A percentile compares a stretch with the other conserved stretches of the same genome.
phyloP scores from a whole-genome alignment of 2,329 filamentous ascomycete species.

The Basipetospora chlamydospora region DNA sequence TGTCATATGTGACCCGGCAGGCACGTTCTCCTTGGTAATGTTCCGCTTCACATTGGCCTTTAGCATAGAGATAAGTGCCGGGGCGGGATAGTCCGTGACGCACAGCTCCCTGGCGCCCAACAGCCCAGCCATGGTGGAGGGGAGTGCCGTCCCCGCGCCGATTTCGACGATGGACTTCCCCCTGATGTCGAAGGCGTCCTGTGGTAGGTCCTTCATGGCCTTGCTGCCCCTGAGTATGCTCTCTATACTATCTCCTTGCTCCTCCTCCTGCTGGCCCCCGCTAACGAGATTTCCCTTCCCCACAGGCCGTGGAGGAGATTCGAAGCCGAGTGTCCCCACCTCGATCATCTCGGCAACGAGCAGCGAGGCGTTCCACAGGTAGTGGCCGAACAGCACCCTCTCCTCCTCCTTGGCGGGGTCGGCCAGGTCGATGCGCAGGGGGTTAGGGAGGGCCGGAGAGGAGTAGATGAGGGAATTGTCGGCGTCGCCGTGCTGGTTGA shows the following conservation, averaged over 20 bases:
- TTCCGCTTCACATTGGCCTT: conserved; percentile 41
- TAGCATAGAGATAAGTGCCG: conserved; percentile 44
- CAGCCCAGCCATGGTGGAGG: conserved; percentile 33
- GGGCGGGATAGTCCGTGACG: conserved; percentile 55
- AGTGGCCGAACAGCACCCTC: conserved; percentile 52
- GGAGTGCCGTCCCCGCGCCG: conserved; percentile 48
- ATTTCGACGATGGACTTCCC: conserved; percentile 46
- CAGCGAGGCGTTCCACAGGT: conserved; percentile 55
- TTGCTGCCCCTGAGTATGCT: conserved; percentile 6
- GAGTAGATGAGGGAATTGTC: conserved; percentile 44
- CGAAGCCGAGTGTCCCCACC: conserved; percentile 23
- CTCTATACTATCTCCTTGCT: background rate
- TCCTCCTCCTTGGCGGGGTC: conserved; percentile 37
- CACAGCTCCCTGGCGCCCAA: conserved; percentile 35
- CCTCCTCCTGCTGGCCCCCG: background rate
- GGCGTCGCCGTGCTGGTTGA: conserved; percentile 50
- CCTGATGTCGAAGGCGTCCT: conserved; percentile 28
- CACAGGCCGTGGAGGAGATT: no score
- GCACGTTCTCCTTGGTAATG: conserved; percentile 19
- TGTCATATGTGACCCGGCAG: conserved; percentile 6
- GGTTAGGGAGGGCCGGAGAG: conserved; percentile 32
- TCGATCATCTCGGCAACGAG: conserved; percentile 42
- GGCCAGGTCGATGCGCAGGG: conserved; percentile 28
- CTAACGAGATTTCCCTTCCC: background rate
- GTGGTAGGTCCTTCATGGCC: no score